Base-by-base conservation (phyloP, 2,329 filamentous ascomycete species). In the Ceratocystis smalleyi region DNA sequence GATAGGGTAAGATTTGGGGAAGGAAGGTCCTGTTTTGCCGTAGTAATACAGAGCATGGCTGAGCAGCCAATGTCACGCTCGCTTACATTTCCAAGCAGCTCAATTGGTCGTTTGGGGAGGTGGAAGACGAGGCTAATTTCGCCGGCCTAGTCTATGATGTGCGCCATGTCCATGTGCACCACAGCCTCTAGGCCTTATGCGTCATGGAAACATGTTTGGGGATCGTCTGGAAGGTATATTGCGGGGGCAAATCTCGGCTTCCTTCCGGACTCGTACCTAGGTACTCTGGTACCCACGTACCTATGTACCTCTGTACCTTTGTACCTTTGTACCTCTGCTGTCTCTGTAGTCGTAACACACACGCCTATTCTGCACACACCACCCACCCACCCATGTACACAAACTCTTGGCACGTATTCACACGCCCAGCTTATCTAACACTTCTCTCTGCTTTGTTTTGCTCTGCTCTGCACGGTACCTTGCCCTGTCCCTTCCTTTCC, bases 191-290 rank as follows among this genome's bases (percentile, higher is more conserved):
- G 43, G 27, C 47, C 32, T 27, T 10, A 64, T 40, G 45, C 63
- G 45, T 64, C 59, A 64, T 55, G 19, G 35, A 49, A 40, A 47
- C 24, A 27, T 24, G 40, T 63, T 63, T 43, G 62, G 62, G 32
- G 30, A 32, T 57, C 27, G 54, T 54, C 54, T 63, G 40, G 49
- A 63, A 55, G 49, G 30, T 19, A 63, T 57, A 47, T 59, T 65
- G 30, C 17, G 30, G 60, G 43, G 64, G 64, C 54, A 24, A 62
- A 47, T 43, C 57, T 63, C 64, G 64, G 64, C 49, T 62, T 43
- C 35, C 45, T 65, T 59, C 64, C 60, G 64, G 54, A 57, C 10
- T 49, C 7, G 43, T 64, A 22, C 43, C 24, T 49, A 27, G 2
- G 24, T 62, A 30, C 51, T 5, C n/a, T 24, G 2, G 24, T 62